Evolutionary conservation across 805 yeast species (phyloP).

Genomic region (Myxozyma nipponensis): DNA sequence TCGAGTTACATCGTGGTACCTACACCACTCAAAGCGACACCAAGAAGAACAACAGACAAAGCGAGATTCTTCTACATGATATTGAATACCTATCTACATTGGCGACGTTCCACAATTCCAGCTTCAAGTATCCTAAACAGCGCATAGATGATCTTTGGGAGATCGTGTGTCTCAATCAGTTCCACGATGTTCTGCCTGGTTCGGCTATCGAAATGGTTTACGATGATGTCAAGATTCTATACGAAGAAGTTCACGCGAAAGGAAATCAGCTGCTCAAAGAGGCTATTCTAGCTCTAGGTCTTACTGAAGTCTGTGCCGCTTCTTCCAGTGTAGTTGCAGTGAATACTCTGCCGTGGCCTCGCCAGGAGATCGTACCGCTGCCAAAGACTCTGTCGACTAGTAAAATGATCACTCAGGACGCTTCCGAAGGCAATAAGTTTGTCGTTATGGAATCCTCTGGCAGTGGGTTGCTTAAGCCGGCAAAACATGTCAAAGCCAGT

Average conservation of each 20-base stretch:
- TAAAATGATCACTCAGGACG: slow-evolving; percentile 10
- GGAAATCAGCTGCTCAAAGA: slow-evolving; percentile 51
- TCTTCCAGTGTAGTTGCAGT: slow-evolving; percentile 26
- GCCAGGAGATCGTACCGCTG: slow-evolving; percentile 17
- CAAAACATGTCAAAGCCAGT: slow-evolving; percentile 8
- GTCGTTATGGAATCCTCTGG: slow-evolving; percentile 22
- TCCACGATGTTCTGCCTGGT: slow-evolving; percentile 98
- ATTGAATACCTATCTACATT: slow-evolving; percentile 78
- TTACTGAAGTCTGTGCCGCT: slow-evolving; percentile 18
- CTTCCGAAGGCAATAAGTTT: slow-evolving; percentile 13
- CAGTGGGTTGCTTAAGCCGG: slow-evolving; percentile 21
- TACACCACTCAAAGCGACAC: slow-evolving; percentile 90
- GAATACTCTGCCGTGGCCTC: slow-evolving; percentile 30
- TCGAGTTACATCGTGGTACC: slow-evolving; percentile 96
- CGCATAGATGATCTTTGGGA: slow-evolving; percentile 78
- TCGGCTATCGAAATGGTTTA: slow-evolving; percentile 93
- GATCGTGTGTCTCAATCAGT: slow-evolving; percentile 82
- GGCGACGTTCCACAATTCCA: slow-evolving; percentile 53
- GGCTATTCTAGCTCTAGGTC: slow-evolving; percentile 47
- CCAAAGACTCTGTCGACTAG: slow-evolving; percentile 1
- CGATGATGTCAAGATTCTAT: slow-evolving; percentile 81
- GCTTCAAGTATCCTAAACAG: slow-evolving; percentile 67
- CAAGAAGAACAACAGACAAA: slow-evolving; percentile 71
- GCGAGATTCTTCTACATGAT: slow-evolving; percentile 77
- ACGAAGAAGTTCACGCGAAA: slow-evolving; percentile 51